Conservation (phyloP, 176 grass and related monocot species). For the Bothriochloa decipiens region DNA sequence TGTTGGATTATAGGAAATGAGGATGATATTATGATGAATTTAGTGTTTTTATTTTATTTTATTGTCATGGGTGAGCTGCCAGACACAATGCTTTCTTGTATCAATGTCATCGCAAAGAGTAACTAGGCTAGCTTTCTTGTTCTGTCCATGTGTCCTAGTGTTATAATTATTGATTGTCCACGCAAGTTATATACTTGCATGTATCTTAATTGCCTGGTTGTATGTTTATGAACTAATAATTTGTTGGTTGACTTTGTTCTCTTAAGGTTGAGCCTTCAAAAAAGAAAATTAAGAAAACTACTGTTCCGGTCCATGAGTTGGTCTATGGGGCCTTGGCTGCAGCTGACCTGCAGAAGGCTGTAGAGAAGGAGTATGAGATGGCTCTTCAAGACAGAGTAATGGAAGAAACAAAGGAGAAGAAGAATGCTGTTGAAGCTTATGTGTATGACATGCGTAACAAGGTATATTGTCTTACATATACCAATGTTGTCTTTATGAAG, state of each 20-base stretch:
- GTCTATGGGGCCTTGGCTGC: slow-evolving; percentile 69
- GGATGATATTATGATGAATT: background rate
- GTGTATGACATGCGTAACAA: slow-evolving; percentile 99
- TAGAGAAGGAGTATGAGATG: slow-evolving; percentile 94
- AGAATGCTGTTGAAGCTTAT: slow-evolving; percentile 93
- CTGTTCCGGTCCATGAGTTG: slow-evolving; percentile 62
- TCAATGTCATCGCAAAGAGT: background rate
- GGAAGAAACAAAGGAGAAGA: slow-evolving; percentile 96
- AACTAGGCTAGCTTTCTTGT: background rate
- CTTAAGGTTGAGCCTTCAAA: slow-evolving; percentile 58
- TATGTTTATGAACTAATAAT: background rate
- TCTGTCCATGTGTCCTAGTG: background rate
- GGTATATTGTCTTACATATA: slow-evolving; percentile 38
- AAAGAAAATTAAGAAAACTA: slow-evolving; percentile 66
- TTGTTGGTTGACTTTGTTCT: slow-evolving; percentile 9
- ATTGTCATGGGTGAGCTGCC: background rate
- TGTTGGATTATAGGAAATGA: background rate
- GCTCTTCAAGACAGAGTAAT: slow-evolving; percentile 88
- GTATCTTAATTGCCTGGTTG: background rate
- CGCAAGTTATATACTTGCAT: background rate
- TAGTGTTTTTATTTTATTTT: background rate
- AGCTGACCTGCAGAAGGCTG: slow-evolving; percentile 67
- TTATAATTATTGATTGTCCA: background rate
- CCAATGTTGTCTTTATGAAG: background rate
- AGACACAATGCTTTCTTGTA: background rate